These are phyloP conservation scores for Emergomyces africanus DNA, from an alignment of 2,329 filamentous ascomycete species.

Conservation along the genomic window DNA sequence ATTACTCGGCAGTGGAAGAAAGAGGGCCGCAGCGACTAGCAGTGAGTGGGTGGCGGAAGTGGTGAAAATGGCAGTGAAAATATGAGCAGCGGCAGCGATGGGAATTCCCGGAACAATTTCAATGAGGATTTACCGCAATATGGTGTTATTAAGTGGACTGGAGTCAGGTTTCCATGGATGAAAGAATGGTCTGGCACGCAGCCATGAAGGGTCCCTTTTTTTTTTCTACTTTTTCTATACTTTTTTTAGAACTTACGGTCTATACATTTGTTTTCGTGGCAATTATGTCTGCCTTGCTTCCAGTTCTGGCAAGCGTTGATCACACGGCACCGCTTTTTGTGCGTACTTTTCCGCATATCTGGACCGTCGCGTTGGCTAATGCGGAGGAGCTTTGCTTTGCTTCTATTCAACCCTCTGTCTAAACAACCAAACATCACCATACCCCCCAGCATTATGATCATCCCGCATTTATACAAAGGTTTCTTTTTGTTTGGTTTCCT, in stretches of 20 bases:
- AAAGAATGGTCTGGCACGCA: conserved; percentile 12
- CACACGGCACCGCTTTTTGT: neutral
- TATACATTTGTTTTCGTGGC: neutral
- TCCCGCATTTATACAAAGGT: neutral
- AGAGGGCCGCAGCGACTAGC: neutral
- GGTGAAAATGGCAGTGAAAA: no score
- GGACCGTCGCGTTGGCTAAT: neutral
- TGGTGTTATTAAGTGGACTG: conserved; percentile 29
- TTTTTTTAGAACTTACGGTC: neutral
- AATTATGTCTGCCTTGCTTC: neutral
- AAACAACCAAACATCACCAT: neutral
- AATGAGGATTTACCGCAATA: conserved; percentile 22
- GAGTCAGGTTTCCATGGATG: conserved; percentile 34
- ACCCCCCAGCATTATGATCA: neutral
- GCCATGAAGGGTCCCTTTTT: neutral
- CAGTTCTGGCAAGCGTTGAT: neutral
- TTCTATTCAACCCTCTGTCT: neutral
- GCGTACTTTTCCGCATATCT: neutral
- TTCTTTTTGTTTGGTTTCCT: neutral
- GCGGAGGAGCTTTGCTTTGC: neutral
- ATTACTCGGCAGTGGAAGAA: neutral
- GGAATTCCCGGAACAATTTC: neutral
- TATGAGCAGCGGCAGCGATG: no score
- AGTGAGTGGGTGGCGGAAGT: no score
- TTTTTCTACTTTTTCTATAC: neutral